These are phyloP conservation scores for Trypanosoma brucei DNA, from an alignment of 208 protist genomes.

Conservation along the genomic window DNA sequence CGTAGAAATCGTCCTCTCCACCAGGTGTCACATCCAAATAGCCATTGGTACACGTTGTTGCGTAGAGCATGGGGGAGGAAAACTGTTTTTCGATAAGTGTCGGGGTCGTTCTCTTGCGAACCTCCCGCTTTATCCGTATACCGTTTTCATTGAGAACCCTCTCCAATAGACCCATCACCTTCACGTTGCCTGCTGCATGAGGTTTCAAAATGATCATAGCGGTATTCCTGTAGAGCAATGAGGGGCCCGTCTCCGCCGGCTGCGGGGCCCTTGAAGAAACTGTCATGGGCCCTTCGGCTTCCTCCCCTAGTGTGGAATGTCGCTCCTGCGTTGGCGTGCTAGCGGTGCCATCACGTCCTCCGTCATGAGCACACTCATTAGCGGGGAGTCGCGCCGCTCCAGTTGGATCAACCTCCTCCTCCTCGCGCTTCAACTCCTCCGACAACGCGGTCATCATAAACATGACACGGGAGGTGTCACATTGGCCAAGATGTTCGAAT, in stretches of 20 bases:
- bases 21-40: constrained; percentile 23
- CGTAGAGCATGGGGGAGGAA: constrained; percentile 24
- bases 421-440: constrained; percentile 15
- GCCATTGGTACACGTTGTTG: constrained; percentile 4
- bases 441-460: constrained; percentile 20
- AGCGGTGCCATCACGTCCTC: background rate
- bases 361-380: background rate
- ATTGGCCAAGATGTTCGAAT: constrained; percentile 39
- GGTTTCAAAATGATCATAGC: constrained; percentile 57
- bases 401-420: background rate
- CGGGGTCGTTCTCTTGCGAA: constrained; percentile 11
- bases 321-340: background rate
- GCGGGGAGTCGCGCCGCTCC: constrained; percentile 6
- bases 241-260: constrained; percentile 9
- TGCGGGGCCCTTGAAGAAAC: background rate
- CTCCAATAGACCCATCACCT: constrained; percentile 23
- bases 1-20: constrained; percentile 15
- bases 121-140: constrained; percentile 28
- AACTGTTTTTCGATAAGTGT: constrained; percentile 30
- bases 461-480: constrained; percentile 27
- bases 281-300: background rate
- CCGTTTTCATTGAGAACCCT: constrained; percentile 17
- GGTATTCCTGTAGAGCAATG: constrained; percentile 35
- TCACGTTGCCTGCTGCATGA: constrained; percentile 21
- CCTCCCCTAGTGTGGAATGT: background rate